Evolutionary conservation across 2,329 filamentous ascomycete species (phyloP).

Genomic region (Colletotrichum noveboracense): DNA sequence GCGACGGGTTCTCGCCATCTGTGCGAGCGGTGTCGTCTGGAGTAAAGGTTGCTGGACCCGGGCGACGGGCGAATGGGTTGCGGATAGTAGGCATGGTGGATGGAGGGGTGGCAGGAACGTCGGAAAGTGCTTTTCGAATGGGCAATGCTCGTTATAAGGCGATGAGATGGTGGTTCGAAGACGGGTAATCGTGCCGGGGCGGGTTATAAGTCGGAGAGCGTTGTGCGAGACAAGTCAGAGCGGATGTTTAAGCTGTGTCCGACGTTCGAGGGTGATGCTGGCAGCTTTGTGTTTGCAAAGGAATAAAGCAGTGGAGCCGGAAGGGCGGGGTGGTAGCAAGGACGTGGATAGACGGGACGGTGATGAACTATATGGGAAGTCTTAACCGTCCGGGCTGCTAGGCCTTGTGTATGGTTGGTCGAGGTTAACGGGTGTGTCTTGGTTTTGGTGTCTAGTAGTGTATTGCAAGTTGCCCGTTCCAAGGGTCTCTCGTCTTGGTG

Average conservation of each 20-base stretch:
- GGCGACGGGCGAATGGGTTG: slow-evolving; percentile 72
- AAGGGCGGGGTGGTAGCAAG: background rate
- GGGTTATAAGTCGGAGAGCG: background rate
- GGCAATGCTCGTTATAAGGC: background rate
- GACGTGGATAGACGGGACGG: slow-evolving; percentile 7
- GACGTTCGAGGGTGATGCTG: slow-evolving; percentile 11
- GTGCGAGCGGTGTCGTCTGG: slow-evolving; percentile 61
- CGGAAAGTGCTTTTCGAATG: background rate
- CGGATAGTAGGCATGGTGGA: slow-evolving; percentile 67
- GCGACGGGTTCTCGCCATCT: slow-evolving; percentile 45
- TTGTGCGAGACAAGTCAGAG: background rate
- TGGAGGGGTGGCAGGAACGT: background rate
- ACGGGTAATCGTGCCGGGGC: background rate
- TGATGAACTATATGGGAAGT: slow-evolving; percentile 14
- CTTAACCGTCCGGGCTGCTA: background rate
- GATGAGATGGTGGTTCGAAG: background rate
- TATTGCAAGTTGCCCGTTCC: background rate
- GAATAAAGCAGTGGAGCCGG: slow-evolving; percentile 8
- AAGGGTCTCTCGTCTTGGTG: slow-evolving; percentile 5
- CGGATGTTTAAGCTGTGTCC: background rate
- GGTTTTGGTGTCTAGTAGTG: background rate
- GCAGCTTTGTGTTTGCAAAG: slow-evolving; percentile 2
- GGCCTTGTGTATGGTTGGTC: background rate
- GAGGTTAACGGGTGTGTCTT: background rate
- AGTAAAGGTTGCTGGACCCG: slow-evolving; percentile 46